A percentile compares a stretch with the other conserved stretches of the same genome.
These are phyloP conservation scores for Eleusine indica DNA, from an alignment of 176 grass and related monocot species.

Conservation along the genomic window DNA sequence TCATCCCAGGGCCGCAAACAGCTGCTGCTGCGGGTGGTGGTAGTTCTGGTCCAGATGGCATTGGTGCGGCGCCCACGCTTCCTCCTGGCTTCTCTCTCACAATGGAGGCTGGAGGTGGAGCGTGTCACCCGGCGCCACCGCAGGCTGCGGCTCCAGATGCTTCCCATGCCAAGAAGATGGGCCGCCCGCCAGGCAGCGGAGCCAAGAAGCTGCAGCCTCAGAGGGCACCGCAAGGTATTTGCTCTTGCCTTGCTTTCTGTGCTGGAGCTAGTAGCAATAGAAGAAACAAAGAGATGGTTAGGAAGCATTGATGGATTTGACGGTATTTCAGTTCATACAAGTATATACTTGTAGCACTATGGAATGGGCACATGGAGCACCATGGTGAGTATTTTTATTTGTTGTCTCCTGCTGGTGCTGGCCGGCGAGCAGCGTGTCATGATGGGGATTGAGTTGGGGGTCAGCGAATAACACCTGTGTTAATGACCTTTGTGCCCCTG, in stretches of 20 bases:
- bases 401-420: background rate
- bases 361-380: background rate
- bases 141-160: background rate
- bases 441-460: background rate
- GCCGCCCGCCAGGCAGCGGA: conserved; percentile 35
- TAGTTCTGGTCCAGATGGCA: background rate
- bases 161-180: conserved; percentile 33
- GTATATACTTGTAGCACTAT: conserved; percentile 22
- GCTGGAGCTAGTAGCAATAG: background rate
- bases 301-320: background rate
- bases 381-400: background rate
- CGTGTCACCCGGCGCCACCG: background rate
- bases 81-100: conserved; percentile 24
- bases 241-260: background rate
- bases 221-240: conserved; percentile 44
- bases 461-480: conserved; percentile 11
- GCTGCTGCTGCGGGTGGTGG: background rate
- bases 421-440: background rate
- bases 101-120: background rate
- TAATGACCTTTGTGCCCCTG: conserved; percentile 38
- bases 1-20: conserved; percentile 13
- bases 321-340: conserved; percentile 21
- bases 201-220: conserved; percentile 46
- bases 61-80: background rate
- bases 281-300: too few species aligned